Base-by-base conservation (phyloP, 2,329 filamentous ascomycete genomes). In the Verticillium isaacii region DNA sequence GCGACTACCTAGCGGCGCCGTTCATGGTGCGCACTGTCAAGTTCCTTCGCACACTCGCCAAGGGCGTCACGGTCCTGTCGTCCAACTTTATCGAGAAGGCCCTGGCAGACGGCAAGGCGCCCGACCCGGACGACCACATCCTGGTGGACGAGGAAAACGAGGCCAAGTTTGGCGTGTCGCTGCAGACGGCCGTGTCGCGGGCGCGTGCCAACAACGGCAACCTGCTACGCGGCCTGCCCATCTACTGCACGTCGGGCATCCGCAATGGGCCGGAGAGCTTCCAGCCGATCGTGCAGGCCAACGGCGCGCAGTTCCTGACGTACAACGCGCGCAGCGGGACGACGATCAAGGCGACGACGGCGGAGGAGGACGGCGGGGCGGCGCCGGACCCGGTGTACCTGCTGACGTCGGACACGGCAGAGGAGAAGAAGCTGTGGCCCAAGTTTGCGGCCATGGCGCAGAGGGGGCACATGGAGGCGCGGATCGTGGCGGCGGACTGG, bases 21-120 rank as follows among this genome's bases (percentile, higher is more conserved):
- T 85, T 87, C 52, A 87, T 98, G 64, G 86, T 97, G 37, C 89
- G 95, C 41, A 99, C 95, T 0, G 88, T 92, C 72, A 99, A 99
- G 72, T 99, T 99, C 72, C 88, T 98, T 58, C 90, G 89, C 64
- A 92, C 93, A 14, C 79, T 99, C 32, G 93, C 95, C 19, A 88
- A 87, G 63, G 93, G 91, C 0, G 92, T 93, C 0, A 83, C 85
- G 1, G 85, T 98, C 54, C 84, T 98, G 60, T 88, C 87, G 56
- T 90, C 89, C 0, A 82, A 85, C 9, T 99, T 92, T 73, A 85
- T 99, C 62, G 90, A 94, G 61, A 81, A 85, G 29, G 92, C 90
- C 56, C 80, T 98, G 12, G 86, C 90, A 56, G 80, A 86, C 36
- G 86, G 89, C 65, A 81, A 87, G 69, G 72, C 91, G 9, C 85